A percentile compares a stretch with the other conserved stretches of the same genome.
phyloP scores from a whole-genome alignment of 129 eudicot genomes.

The Lonicera japonica region DNA sequence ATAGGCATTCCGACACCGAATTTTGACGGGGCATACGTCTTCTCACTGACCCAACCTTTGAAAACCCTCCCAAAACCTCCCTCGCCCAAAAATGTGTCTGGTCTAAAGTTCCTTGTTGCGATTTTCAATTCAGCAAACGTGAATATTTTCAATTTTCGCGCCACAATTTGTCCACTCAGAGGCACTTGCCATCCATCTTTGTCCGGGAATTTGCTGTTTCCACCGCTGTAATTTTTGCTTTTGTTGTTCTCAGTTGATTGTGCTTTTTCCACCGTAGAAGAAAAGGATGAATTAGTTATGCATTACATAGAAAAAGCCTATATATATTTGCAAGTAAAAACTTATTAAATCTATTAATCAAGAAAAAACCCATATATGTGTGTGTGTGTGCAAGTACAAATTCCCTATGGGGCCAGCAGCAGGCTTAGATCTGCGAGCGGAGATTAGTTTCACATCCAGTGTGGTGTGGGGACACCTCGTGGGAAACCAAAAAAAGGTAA shows the following conservation, averaged over 20 bases:
- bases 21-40: slow-evolving; percentile 21
- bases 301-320: no score
- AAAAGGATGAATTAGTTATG: no score
- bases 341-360: no score
- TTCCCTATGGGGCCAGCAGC: no score
- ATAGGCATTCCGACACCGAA: slow-evolving; percentile 20
- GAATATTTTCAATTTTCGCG: slow-evolving; percentile 3
- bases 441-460: no score
- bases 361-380: no score
- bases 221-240: neutral
- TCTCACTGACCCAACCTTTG: slow-evolving; percentile 29
- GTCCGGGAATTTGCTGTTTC: neutral
- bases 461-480: no score
- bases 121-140: slow-evolving; percentile 14
- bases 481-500: no score
- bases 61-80: slow-evolving; percentile 5
- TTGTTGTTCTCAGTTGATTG: neutral
- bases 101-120: slow-evolving; percentile 22
- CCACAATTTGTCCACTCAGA: neutral
- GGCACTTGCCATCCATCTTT: slow-evolving; percentile 1
- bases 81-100: neutral
- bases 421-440: no score
- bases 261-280: neutral
- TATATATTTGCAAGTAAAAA: no score
- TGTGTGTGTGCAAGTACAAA: no score